These are phyloP conservation scores for Protomyces gravidus DNA, from an alignment of 1,139 yeast species.

Conservation along the genomic window DNA sequence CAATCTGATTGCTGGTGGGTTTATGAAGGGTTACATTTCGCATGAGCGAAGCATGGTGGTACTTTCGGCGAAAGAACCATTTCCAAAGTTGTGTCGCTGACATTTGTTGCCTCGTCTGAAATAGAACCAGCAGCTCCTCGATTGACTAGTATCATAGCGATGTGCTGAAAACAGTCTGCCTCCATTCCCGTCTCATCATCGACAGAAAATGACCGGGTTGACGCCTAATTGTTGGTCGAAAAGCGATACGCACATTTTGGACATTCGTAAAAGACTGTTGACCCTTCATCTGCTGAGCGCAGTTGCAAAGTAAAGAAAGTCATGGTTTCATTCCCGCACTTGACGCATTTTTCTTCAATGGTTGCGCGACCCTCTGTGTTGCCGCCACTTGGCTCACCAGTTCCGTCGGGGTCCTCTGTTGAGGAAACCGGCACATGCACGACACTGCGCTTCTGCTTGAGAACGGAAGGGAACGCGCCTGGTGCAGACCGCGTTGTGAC, in stretches of 20 bases:
- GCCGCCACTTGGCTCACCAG: constrained; percentile 47
- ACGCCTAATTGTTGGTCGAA: constrained; percentile 72
- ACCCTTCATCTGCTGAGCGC: constrained; percentile 97
- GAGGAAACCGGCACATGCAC: constrained; percentile 78
- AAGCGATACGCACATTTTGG: constrained; percentile 86
- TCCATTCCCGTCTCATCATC: background rate
- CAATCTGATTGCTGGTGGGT: constrained; percentile 56
- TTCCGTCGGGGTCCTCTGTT: constrained; percentile 54
- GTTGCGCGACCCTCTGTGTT: constrained; percentile 26
- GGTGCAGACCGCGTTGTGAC: constrained; percentile 81
- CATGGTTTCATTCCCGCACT: constrained; percentile 98
- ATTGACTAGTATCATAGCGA: too few species aligned
- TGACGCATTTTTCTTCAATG: constrained; percentile 93
- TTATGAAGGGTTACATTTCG: constrained; percentile 76
- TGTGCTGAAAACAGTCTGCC: too few species aligned
- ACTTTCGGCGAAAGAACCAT: constrained; percentile 68
- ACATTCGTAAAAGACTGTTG: constrained; percentile 72
- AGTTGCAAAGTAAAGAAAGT: constrained; percentile 92
- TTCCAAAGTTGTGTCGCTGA: constrained; percentile 47
- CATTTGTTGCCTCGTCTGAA: background rate
- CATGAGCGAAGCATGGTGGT: constrained; percentile 72
- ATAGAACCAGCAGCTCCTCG: too few species aligned
- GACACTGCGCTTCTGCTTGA: constrained; percentile 75
- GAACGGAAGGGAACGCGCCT: constrained; percentile 86
- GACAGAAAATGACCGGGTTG: background rate